These are phyloP conservation scores for Acanthamoeba comandoni DNA, from an alignment of 208 protist genomes.

Conservation along the genomic window DNA sequence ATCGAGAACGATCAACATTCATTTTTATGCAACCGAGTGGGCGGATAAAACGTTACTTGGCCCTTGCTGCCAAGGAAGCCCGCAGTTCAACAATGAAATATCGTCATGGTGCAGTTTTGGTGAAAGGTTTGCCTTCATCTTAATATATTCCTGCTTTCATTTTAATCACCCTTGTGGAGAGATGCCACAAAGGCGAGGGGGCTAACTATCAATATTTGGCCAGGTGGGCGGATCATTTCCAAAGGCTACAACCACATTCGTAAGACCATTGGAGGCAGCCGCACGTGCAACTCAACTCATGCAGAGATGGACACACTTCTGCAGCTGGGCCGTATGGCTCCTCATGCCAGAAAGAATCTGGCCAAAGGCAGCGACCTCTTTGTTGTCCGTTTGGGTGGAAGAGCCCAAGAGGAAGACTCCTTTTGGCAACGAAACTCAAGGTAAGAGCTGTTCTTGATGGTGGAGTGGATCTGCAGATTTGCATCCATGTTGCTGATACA, in stretches of 20 bases:
- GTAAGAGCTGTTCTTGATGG: background rate
- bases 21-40: conserved; percentile 26
- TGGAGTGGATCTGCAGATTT: background rate
- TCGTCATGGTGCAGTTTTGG: conserved; percentile 35
- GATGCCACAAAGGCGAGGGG: too few species aligned
- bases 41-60: conserved; percentile 51
- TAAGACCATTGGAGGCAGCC: background rate
- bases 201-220: background rate
- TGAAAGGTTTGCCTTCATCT: background rate
- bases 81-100: conserved; percentile 36
- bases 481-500: background rate
- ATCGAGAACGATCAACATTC: background rate
- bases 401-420: conserved; percentile 28
- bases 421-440: conserved; percentile 63
- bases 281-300: conserved; percentile 60
- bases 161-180: too few species aligned
- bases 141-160: too few species aligned
- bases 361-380: conserved; percentile 61
- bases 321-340: background rate
- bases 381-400: conserved; percentile 46
- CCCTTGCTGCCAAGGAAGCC: conserved; percentile 41
- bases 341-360: conserved; percentile 20
- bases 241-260: conserved; percentile 65
- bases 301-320: conserved; percentile 59
- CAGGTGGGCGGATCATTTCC: conserved; percentile 51